Percentiles rank a stretch among this genome's conserved stretches.
These are phyloP conservation scores for Trametes coccinea DNA, from an alignment of 768 basidiomycete species.

Conservation along the genomic window DNA sequence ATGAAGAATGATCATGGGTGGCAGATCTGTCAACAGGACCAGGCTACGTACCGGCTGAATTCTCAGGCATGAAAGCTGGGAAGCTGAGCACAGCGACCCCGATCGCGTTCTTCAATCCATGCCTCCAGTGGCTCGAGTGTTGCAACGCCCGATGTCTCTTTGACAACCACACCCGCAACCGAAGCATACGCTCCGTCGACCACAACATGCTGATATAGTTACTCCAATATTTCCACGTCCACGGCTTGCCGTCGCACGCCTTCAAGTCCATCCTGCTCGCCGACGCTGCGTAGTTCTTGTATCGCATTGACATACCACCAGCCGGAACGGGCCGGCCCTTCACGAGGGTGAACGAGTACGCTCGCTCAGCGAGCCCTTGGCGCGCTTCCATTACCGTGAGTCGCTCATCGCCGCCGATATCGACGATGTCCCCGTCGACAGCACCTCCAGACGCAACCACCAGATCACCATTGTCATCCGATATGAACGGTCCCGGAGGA, in stretches of 20 bases:
- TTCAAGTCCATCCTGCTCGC: slow-evolving; percentile 10
- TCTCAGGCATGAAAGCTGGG: slow-evolving; percentile 44
- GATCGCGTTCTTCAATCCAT: slow-evolving; percentile 47
- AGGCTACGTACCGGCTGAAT: slow-evolving; percentile 34
- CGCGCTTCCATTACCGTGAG: slow-evolving; percentile 35
- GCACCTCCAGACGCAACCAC: slow-evolving; percentile 1
- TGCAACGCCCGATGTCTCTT: slow-evolving; percentile 31
- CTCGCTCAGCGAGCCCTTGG: slow-evolving; percentile 37
- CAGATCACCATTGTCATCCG: slow-evolving; percentile 28
- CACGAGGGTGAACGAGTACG: slow-evolving; percentile 14
- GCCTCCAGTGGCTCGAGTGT: slow-evolving; percentile 45
- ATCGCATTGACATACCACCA: slow-evolving; percentile 9
- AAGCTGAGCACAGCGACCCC: slow-evolving; percentile 44
- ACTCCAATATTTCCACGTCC: slow-evolving; percentile 13
- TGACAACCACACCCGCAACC: slow-evolving; percentile 37
- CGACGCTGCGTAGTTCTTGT: slow-evolving; percentile 5
- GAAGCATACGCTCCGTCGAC: slow-evolving; percentile 28
- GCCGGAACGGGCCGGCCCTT: slow-evolving; percentile 13
- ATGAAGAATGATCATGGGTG: not conserved
- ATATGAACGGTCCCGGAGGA: slow-evolving; percentile 34
- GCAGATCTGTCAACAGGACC: not conserved
- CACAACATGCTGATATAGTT: slow-evolving; percentile 24
- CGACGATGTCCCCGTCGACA: not conserved
- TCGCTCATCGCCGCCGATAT: slow-evolving; percentile 24
- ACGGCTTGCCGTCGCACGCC: slow-evolving; percentile 1